Evolutionary conservation across 805 yeast genomes (phyloP).

Genomic region (Saturnispora saitoi): DNA sequence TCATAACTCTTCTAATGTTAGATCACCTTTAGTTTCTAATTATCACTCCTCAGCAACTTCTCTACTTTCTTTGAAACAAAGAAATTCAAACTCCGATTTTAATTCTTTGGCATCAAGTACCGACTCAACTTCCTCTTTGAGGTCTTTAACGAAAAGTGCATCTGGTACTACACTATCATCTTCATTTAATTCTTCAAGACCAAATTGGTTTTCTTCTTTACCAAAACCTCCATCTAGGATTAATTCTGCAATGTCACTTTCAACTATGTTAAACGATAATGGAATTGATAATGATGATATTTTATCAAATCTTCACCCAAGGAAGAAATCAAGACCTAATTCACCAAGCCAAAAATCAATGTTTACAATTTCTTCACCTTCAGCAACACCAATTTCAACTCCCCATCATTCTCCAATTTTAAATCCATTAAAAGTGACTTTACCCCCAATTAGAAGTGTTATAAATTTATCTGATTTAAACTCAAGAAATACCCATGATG

Average conservation of each 20-base stretch:
- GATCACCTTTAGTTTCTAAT: slow-evolving; percentile 11
- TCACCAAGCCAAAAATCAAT: slow-evolving; percentile 13
- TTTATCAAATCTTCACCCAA: slow-evolving; percentile 18
- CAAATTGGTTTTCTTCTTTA: slow-evolving; percentile 6
- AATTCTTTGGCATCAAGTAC: slow-evolving; percentile 23
- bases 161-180: slow-evolving; percentile 24
- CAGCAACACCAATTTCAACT: slow-evolving; percentile 27
- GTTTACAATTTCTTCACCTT: slow-evolving; percentile 29
- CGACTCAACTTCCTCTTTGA: slow-evolving; percentile 27
- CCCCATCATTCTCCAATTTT: slow-evolving; percentile 33
- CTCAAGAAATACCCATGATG: slow-evolving; percentile 14
- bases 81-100: not conserved
- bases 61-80: not conserved
- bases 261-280: slow-evolving; percentile 14
- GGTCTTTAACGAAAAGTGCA: slow-evolving; percentile 20
- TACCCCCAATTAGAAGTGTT: slow-evolving; percentile 30
- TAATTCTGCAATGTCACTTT: slow-evolving; percentile 17
- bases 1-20: not conserved
- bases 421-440: slow-evolving; percentile 20
- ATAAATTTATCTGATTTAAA: slow-evolving; percentile 13
- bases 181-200: slow-evolving; percentile 10
- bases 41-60: slow-evolving; percentile 19
- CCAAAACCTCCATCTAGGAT: slow-evolving; percentile 21
- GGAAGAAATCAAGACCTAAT: slow-evolving; percentile 32
- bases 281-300: not conserved